phyloP scores from a whole-genome alignment of 2,329 filamentous ascomycete genomes.

The Fusarium nematophilum region DNA sequence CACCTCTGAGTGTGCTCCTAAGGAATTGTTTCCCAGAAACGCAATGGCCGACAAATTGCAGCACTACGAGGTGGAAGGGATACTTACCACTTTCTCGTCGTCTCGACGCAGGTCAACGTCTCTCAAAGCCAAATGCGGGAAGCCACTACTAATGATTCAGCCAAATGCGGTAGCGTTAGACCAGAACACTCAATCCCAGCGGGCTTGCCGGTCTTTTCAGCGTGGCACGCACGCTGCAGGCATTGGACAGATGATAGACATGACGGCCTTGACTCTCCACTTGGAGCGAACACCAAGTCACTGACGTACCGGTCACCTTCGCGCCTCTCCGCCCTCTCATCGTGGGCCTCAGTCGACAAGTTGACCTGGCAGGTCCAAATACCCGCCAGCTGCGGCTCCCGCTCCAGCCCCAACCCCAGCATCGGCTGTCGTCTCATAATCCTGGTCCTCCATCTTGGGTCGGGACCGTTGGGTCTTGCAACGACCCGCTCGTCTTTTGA shows the following conservation, averaged over 20 bases:
- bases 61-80: slow-evolving; percentile 24
- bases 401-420: slow-evolving; percentile 39
- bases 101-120: not conserved
- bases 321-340: slow-evolving; percentile 33
- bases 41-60: slow-evolving; percentile 22
- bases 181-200: slow-evolving; percentile 11
- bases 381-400: slow-evolving; percentile 42
- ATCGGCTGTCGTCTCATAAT: slow-evolving; percentile 44
- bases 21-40: slow-evolving; percentile 16
- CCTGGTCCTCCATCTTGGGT: slow-evolving; percentile 40
- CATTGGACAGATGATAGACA: slow-evolving; percentile 35
- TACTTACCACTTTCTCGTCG: slow-evolving; percentile 8
- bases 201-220: slow-evolving; percentile 18
- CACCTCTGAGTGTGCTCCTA: slow-evolving; percentile 28
- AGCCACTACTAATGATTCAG: not conserved
- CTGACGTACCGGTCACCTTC: slow-evolving; percentile 39
- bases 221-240: slow-evolving; percentile 31
- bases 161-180: slow-evolving; percentile 4
- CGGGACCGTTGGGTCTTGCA: slow-evolving; percentile 37
- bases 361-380: slow-evolving; percentile 33
- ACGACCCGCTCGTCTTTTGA: slow-evolving; percentile 40
- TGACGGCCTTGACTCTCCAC: slow-evolving; percentile 35
- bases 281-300: slow-evolving; percentile 32
- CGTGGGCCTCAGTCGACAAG: slow-evolving; percentile 28
- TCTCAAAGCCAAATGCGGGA: slow-evolving; percentile 1